These are phyloP conservation scores for Hypoxylon sp. DNA, from an alignment of 2,329 filamentous ascomycete genomes.

Conservation along the genomic window DNA sequence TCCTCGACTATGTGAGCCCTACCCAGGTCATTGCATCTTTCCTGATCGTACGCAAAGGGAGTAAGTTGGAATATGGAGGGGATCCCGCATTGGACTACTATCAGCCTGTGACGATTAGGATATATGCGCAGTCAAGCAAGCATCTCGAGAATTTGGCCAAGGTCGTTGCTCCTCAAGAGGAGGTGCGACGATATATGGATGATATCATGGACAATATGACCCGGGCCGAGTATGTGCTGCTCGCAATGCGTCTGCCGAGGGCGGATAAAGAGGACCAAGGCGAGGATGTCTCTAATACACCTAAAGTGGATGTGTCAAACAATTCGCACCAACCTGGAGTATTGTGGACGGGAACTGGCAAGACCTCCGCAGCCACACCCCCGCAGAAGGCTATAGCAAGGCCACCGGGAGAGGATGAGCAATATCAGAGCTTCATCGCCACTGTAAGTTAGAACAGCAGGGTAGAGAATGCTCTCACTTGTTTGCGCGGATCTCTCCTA, in stretches of 20 bases:
- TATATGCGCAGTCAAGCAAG: conserved; percentile 68
- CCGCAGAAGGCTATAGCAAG: conserved; percentile 49
- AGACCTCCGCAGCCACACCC: conserved; percentile 44
- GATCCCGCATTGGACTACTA: conserved; percentile 79
- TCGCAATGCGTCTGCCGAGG: conserved; percentile 76
- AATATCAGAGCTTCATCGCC: conserved; percentile 64
- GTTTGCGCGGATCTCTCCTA: conserved; percentile 24
- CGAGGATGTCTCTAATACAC: conserved; percentile 52
- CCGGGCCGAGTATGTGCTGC: conserved; percentile 75
- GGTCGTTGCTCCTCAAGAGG: conserved; percentile 74
- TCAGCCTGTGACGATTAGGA: conserved; percentile 78
- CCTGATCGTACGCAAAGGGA: conserved; percentile 80
- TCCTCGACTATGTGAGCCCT: conserved; percentile 75
- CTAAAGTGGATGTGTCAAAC: conserved; percentile 47
- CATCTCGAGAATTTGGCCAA: conserved; percentile 73
- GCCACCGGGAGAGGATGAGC: conserved; percentile 60
- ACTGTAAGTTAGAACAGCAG: conserved; percentile 53
- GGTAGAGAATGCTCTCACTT: conserved; percentile 19
- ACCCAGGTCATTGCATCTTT: conserved; percentile 81
- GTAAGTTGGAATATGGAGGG: conserved; percentile 74
- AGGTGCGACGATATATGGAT: conserved; percentile 77
- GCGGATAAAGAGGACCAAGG: conserved; percentile 56
- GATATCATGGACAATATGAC: conserved; percentile 79
- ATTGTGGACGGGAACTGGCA: conserved; percentile 55
- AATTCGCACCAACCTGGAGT: conserved; percentile 50